phyloP scores from a whole-genome alignment of 2,329 filamentous ascomycete genomes.

The Epicoccum sorghinum region DNA sequence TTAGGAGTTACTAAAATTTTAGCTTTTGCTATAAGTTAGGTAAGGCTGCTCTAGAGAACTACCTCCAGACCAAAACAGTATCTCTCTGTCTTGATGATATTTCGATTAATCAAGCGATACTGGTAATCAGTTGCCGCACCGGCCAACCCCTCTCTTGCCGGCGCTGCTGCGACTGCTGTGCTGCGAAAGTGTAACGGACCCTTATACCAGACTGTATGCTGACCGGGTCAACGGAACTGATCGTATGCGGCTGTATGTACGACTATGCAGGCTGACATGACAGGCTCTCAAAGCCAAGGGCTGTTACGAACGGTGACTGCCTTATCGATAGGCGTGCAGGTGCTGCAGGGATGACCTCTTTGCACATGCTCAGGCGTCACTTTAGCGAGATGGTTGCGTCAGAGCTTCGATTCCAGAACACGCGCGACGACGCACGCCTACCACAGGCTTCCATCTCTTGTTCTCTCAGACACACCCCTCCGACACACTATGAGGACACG shows the following conservation, averaged over 20 bases:
- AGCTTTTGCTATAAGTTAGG: constrained; percentile 58
- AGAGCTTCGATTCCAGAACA: constrained; percentile 31
- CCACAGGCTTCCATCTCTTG: constrained; percentile 26
- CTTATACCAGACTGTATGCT: too few relatives aligned
- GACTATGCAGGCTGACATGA: too few relatives aligned
- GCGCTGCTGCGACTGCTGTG: too few relatives aligned
- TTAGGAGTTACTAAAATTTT: constrained; percentile 52
- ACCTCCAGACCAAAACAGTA: too few relatives aligned
- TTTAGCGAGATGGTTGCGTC: constrained; percentile 37
- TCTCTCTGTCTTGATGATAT: neutral
- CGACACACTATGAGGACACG: constrained; percentile 17
- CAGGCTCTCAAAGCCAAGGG: too few relatives aligned
- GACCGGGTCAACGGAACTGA: too few relatives aligned
- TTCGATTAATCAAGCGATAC: too few relatives aligned
- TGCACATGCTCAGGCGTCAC: constrained; percentile 24
- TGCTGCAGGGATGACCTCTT: constrained; percentile 1
- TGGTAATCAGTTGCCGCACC: too few relatives aligned
- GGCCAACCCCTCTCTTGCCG: too few relatives aligned
- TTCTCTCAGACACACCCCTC: constrained; percentile 6
- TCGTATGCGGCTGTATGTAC: too few relatives aligned
- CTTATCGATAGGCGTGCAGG: constrained; percentile 6
- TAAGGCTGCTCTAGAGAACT: constrained; percentile 51
- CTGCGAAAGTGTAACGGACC: too few relatives aligned
- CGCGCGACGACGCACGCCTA: constrained; percentile 17
- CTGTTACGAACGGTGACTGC: too few relatives aligned